Conservation (phyloP, 108 stramenopile genomes). For the Skeletonema costatum region DNA sequence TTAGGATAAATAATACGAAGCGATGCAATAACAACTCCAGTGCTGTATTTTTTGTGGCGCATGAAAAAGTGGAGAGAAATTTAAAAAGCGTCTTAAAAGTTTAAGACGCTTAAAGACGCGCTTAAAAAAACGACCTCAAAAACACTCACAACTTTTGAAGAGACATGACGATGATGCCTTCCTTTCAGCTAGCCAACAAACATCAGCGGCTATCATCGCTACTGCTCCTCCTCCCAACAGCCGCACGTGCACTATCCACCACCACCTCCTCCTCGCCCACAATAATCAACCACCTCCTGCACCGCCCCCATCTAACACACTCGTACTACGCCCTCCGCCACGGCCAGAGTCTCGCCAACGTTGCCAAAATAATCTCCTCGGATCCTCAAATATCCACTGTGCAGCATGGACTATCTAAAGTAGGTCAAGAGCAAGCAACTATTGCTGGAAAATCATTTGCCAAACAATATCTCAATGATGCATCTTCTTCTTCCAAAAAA, state of each 20-base stretch:
- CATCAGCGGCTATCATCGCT: too few species aligned
- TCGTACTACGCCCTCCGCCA: conserved; percentile 81
- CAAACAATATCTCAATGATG: conserved; percentile 2
- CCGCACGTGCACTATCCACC: too few species aligned
- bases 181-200: too few species aligned
- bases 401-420: conserved; percentile 68
- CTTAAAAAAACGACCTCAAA: too few species aligned
- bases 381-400: conserved; percentile 67
- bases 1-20: neutral
- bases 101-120: too few species aligned
- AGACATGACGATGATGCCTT: too few species aligned
- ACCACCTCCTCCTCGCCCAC: neutral
- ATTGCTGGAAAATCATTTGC: conserved; percentile 61
- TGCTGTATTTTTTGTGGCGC: too few species aligned
- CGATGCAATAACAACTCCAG: too few species aligned
- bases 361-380: conserved; percentile 76
- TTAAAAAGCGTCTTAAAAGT: too few species aligned
- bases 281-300: conserved; percentile 36
- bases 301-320: conserved; percentile 13
- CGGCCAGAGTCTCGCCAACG: conserved; percentile 89
- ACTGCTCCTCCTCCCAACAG: too few species aligned
- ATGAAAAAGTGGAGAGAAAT: too few species aligned
- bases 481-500: neutral
- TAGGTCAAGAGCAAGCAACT: conserved; percentile 73
- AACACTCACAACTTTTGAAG: too few species aligned